Percentiles rank a stretch among this genome's conserved stretches.
Conservation (phyloP, 176 grass and related monocot genomes). For the Avena atlantica region DNA sequence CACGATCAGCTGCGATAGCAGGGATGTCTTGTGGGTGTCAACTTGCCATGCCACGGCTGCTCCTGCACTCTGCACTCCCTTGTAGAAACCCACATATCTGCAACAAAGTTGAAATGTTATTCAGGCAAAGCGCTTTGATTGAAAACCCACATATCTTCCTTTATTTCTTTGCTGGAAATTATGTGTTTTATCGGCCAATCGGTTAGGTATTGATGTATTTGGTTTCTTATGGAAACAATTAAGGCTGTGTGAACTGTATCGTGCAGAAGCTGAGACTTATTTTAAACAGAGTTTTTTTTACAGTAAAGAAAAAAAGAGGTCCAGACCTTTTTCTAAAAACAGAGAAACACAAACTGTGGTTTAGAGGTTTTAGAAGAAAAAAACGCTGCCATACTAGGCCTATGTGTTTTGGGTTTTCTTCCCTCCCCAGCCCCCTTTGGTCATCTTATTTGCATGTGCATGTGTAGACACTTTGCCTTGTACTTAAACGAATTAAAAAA, state of each 20-base stretch:
- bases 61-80: slow-evolving; percentile 88
- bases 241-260: background rate
- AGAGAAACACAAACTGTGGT: too few relatives aligned
- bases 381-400: background rate
- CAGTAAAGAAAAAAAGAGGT: too few relatives aligned
- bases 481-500: background rate
- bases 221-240: background rate
- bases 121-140: background rate
- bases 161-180: background rate
- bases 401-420: background rate
- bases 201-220: too few relatives aligned
- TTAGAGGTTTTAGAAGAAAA: background rate
- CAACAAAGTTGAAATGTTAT: background rate
- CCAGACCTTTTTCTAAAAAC: too few relatives aligned
- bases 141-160: background rate
- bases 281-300: background rate
- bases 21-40: slow-evolving; percentile 41
- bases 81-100: slow-evolving; percentile 94
- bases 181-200: background rate
- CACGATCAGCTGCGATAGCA: slow-evolving; percentile 60
- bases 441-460: background rate
- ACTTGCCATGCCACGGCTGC: slow-evolving; percentile 91
- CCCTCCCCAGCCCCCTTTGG: background rate
- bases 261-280: background rate
- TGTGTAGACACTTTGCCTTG: background rate